A percentile compares a stretch with the other conserved stretches of the same genome.
phyloP scores from a whole-genome alignment of 2,329 filamentous ascomycete species.

The Phialocephala sp. region DNA sequence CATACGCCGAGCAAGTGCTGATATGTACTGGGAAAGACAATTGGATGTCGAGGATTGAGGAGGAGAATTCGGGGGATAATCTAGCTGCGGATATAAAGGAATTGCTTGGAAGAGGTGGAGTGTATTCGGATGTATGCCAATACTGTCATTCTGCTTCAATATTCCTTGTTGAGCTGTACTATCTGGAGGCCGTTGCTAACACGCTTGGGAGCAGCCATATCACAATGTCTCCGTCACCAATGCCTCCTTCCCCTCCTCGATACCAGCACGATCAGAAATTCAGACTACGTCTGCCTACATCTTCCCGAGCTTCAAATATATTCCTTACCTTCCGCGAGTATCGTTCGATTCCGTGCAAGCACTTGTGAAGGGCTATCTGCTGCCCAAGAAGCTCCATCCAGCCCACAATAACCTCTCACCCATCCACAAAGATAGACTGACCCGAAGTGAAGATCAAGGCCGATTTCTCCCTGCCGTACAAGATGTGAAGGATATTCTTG shows the following conservation, averaged over 20 bases:
- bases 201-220: conserved; percentile 67
- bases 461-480: conserved; percentile 60
- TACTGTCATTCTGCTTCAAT: neutral
- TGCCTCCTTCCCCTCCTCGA: conserved; percentile 70
- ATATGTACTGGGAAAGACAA: conserved; percentile 81
- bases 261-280: conserved; percentile 44
- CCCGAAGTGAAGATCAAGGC: conserved; percentile 58
- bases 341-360: conserved; percentile 60
- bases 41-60: conserved; percentile 85
- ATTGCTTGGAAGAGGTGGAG: conserved; percentile 68
- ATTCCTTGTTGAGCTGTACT: neutral
- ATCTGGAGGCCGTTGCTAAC: conserved; percentile 16
- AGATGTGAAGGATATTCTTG: conserved; percentile 69
- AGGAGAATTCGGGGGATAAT: conserved; percentile 72
- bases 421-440: conserved; percentile 58
- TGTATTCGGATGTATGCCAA: conserved; percentile 68
- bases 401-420: conserved; percentile 63
- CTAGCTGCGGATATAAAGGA: conserved; percentile 75
- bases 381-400: conserved; percentile 66
- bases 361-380: conserved; percentile 68
- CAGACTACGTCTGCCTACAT: conserved; percentile 73
- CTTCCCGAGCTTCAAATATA: conserved; percentile 82
- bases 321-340: conserved; percentile 71
- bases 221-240: conserved; percentile 81
- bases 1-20: conserved; percentile 82